Percentiles rank a stretch among this genome's conserved stretches.
phyloP scores from a whole-genome alignment of 805 yeast species.

The Candida chilensis region DNA sequence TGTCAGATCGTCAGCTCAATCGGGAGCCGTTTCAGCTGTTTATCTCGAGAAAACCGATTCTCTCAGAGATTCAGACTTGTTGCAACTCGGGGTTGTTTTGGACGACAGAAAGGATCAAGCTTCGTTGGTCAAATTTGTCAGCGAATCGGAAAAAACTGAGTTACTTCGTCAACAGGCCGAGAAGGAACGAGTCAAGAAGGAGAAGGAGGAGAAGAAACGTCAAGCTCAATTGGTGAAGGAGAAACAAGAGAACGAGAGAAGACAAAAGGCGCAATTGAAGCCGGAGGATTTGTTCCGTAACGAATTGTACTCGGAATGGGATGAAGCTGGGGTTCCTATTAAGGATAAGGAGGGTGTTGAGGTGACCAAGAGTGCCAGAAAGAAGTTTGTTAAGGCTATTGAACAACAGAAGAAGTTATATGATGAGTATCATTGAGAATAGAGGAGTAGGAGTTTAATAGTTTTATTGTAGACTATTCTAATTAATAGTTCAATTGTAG shows the following conservation, averaged over 20 bases:
- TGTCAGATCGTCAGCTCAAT: slow-evolving; percentile 68
- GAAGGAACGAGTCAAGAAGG: slow-evolving; percentile 43
- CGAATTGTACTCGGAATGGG: slow-evolving; percentile 64
- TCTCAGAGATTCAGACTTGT: slow-evolving; percentile 62
- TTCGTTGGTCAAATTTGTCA: slow-evolving; percentile 80
- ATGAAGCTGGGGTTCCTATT: slow-evolving; percentile 76
- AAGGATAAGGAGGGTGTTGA: slow-evolving; percentile 73
- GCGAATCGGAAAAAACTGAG: slow-evolving; percentile 58
- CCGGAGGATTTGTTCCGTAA: slow-evolving; percentile 72
- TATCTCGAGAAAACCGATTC: slow-evolving; percentile 67
- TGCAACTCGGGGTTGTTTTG: slow-evolving; percentile 70
- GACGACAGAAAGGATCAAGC: slow-evolving; percentile 77
- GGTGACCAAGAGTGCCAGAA: slow-evolving; percentile 74
- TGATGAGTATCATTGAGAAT: slow-evolving; percentile 41
- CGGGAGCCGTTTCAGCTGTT: slow-evolving; percentile 36
- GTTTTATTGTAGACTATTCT: too few relatives aligned
- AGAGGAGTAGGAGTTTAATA: not conserved
- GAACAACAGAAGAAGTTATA: slow-evolving; percentile 78
- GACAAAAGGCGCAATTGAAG: slow-evolving; percentile 55
- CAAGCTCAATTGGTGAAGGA: slow-evolving; percentile 43
- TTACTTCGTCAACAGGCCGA: slow-evolving; percentile 51
- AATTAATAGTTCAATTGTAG: too few relatives aligned
- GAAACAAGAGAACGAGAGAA: slow-evolving; percentile 52
- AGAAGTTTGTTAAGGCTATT: slow-evolving; percentile 73
- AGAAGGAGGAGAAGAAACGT: slow-evolving; percentile 52